Base-by-base conservation (phyloP, 2,329 filamentous ascomycete genomes). In the Cadophora malorum region DNA sequence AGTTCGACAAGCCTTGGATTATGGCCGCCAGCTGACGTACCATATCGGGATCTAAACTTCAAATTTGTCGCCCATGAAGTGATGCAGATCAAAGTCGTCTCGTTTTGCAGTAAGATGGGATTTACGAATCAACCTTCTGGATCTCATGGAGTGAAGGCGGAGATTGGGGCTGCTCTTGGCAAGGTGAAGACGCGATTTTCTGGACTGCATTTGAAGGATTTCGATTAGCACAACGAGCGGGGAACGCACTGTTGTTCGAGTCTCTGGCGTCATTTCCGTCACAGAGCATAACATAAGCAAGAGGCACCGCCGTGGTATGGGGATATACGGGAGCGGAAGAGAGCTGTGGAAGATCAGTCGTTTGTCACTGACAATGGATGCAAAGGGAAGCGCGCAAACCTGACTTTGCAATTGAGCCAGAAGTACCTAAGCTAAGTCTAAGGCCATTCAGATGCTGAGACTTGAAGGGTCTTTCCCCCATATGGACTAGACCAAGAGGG, bases 61-160 rank as follows among this genome's bases (percentile, higher is more conserved):
- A 67, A 53, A 8, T 38, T 56, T 35, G 38, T 70, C 28, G 63
- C 63, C 3, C 50, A 45, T 38, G 63, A 70, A 21, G 38, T 66
- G 6, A 67, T 47, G 52, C 52, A 65, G 63, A 55, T 69, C 21
- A 66, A 66, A 25, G 23, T 67, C 8, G 31, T 60, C 21, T 63
- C 61, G 7, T 66, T 61, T 38, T 70, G 68, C 25, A 64, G 65
- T 21, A 67, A 66, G 25, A 67, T 65, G 63, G 67, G 64, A 23
- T 69, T 61, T 21, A 65, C 67, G 33, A 69, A 66, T 35, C 64
- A 66, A 50, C 62, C 58, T 10, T 38, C 60, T n/a, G 65, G 59
- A 25, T 62, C 55, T 9, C 67, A 69, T 69, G 67, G 67, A 19
- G 63, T 69, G 10, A 69, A 69, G 21, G 64, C 67, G 6, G 67